These are phyloP conservation scores for Polychytrium aggregatum DNA, from an alignment of 192 early-diverging fungal species.

Conservation along the genomic window DNA sequence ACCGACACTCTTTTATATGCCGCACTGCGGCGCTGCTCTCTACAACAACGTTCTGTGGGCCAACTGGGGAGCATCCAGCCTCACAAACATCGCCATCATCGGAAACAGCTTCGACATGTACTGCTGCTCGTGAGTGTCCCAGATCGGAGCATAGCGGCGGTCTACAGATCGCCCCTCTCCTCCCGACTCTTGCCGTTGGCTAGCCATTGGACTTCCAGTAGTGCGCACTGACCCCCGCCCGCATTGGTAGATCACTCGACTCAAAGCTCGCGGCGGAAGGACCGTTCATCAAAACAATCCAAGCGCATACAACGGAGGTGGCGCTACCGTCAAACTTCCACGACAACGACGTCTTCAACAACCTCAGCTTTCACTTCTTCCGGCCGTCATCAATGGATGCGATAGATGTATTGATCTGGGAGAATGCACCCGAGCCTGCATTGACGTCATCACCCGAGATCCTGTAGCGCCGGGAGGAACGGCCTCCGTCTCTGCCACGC, in stretches of 20 bases:
- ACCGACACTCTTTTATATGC: conserved; percentile 25
- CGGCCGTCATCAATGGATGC: too few species aligned
- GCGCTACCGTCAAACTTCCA: conserved; percentile 2
- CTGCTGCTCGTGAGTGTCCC: not conserved
- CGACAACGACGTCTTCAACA: conserved; percentile 16
- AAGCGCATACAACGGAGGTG: not conserved
- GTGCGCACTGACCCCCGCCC: too few species aligned
- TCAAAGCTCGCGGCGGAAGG: not conserved
- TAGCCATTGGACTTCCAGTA: too few species aligned
- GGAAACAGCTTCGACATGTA: conserved; percentile 26
- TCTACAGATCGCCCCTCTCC: too few species aligned
- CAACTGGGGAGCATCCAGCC: conserved; percentile 11
- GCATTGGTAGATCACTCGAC: not conserved
- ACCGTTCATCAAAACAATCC: conserved; percentile 6
- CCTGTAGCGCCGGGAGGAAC: too few species aligned
- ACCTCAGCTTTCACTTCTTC: conserved; percentile 19
- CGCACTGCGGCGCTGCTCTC: conserved; percentile 24
- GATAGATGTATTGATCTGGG: too few species aligned
- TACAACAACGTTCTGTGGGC: conserved; percentile 19
- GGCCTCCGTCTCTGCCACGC: too few species aligned
- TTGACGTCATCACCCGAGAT: too few species aligned
- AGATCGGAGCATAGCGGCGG: not conserved
- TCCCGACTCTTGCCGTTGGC: not conserved
- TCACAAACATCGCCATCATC: conserved; percentile 8
- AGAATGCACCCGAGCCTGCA: too few species aligned